Conservation (phyloP, 2,329 filamentous ascomycete genomes). For the Dothidotthia symphoricarpi region DNA sequence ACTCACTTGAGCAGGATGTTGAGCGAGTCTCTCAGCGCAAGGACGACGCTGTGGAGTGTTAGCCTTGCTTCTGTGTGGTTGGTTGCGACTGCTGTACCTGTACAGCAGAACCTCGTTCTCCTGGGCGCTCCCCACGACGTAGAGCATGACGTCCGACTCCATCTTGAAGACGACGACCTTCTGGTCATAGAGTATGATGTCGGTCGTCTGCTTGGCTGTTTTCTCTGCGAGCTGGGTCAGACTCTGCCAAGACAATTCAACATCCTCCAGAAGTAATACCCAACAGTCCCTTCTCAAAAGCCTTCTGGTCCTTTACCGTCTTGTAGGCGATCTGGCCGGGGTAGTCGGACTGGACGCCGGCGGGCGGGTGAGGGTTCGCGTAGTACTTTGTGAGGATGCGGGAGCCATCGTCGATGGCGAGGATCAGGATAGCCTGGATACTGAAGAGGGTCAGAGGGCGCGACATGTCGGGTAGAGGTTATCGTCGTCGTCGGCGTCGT, state of each 20-base stretch:
- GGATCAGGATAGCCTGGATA: constrained; percentile 52
- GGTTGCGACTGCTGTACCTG: constrained; percentile 45
- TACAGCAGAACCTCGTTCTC: constrained; percentile 98
- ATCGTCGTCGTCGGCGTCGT: no score
- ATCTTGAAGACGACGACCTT: constrained; percentile 96
- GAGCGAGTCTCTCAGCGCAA: constrained; percentile 85
- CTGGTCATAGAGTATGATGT: constrained; percentile 97
- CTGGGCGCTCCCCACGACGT: constrained; percentile 82
- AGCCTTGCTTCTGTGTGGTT: constrained; percentile 2
- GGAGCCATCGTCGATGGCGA: constrained; percentile 77
- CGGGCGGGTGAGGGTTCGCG: constrained; percentile 65
- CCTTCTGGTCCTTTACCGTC: constrained; percentile 88
- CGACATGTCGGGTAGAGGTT: constrained; percentile 50
- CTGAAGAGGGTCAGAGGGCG: constrained; percentile 56
- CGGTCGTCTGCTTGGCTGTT: constrained; percentile 90
- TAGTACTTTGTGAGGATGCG: constrained; percentile 96
- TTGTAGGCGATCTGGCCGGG: constrained; percentile 75
- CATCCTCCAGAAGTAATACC: constrained; percentile 68
- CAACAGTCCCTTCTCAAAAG: constrained; percentile 92
- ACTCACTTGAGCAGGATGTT: constrained; percentile 88
- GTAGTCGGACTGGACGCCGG: constrained; percentile 59
- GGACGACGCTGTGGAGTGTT: constrained; percentile 64
- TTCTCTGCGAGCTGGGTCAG: constrained; percentile 57
- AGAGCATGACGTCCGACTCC: constrained; percentile 95
- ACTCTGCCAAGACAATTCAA: constrained; percentile 61